A percentile compares a stretch with the other conserved stretches of the same genome.
Conservation (phyloP, 306 rosid species). For the Casuarina equisetifolia region DNA sequence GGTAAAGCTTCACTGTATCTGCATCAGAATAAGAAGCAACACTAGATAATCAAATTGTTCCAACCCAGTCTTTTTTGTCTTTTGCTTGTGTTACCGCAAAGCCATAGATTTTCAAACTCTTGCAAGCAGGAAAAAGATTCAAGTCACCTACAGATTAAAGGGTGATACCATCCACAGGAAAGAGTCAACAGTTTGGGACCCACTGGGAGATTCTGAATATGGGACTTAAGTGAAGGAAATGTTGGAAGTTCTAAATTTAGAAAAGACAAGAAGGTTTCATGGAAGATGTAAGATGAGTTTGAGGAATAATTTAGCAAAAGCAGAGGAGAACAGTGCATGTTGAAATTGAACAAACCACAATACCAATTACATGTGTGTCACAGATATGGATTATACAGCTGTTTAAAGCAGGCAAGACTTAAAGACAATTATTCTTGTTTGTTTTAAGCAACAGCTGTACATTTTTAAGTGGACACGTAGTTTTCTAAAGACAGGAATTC, state of each 20-base stretch:
- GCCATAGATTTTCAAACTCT: background rate
- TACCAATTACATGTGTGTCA: background rate
- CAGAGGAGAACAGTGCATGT: background rate
- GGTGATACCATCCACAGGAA: background rate
- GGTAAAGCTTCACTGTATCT: slow-evolving; percentile 87
- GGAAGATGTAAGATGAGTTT: background rate
- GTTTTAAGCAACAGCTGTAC: no score
- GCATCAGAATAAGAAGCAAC: slow-evolving; percentile 35
- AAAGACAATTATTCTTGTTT: no score
- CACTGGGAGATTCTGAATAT: background rate
- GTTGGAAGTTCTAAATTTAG: background rate
- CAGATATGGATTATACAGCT: background rate
- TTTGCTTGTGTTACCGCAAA: background rate
- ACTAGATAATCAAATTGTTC: background rate
- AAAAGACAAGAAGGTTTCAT: background rate
- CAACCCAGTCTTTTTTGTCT: background rate
- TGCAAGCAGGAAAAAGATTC: background rate
- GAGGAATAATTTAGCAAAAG: background rate
- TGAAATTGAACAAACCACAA: background rate
- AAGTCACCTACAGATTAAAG: background rate
- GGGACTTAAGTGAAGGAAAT: background rate
- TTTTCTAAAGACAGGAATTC: no score
- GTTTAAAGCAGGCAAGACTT: background rate
- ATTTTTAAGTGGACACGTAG: no score
- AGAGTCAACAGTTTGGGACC: background rate